Percentiles rank a stretch among this genome's conserved stretches.
Evolutionary conservation across 2,329 filamentous ascomycete species (phyloP).

Genomic region (Alternaria gansuensis): DNA sequence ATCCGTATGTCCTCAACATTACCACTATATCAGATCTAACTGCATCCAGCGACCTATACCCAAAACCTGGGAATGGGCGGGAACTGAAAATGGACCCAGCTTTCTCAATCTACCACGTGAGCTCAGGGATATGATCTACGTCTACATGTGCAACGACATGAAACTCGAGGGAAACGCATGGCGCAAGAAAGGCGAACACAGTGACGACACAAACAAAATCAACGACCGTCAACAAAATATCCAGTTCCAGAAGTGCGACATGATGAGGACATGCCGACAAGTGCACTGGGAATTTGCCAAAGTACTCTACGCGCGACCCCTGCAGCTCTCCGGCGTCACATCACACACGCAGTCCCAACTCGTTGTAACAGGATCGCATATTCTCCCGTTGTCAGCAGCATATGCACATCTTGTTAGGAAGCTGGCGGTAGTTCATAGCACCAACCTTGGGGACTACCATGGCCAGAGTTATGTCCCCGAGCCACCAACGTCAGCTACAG

Average conservation of each 20-base stretch:
- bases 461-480: background rate
- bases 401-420: background rate
- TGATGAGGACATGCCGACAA: background rate
- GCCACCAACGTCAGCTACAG: rapidly evolving
- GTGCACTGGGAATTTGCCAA: conserved; percentile 4
- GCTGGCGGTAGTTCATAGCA: background rate
- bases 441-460: background rate
- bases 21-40: background rate
- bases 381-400: background rate
- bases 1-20: background rate
- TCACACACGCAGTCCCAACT: background rate
- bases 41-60: background rate
- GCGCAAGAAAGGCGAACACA: background rate
- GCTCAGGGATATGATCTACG: conserved; percentile 3
- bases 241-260: background rate
- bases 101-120: conserved; percentile 3
- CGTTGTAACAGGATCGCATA: background rate
- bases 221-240: too few species aligned
- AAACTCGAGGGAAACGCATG: background rate
- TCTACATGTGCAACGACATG: background rate
- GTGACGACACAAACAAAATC: background rate
- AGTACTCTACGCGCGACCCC: background rate
- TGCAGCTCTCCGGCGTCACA: background rate
- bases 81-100: background rate
- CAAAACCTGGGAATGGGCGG: background rate